Base-by-base conservation (phyloP, 2,329 filamentous ascomycete species). In the Fusarium pininemorale region DNA sequence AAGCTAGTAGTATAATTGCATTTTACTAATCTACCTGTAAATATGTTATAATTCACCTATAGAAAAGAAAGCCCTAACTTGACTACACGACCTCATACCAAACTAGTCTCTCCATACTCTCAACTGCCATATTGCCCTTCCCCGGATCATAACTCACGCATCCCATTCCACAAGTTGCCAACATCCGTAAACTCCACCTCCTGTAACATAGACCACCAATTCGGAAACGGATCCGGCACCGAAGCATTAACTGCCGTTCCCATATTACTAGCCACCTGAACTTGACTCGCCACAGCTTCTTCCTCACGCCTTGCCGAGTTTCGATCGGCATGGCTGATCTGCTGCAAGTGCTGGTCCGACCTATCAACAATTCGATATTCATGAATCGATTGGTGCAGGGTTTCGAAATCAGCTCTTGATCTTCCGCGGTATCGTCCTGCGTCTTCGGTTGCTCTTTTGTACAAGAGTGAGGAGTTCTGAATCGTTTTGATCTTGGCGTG, bases 161-260 rank as follows among this genome's bases (percentile, higher is more conserved):
- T 38, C 3, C 65, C 64, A 15, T 66, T 69, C 71, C 53, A 73
- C 20, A 73, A 56, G 22, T 66, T 74, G 3, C 61, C 56, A 38
- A 73, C 60, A 26, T 73, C 71, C 2, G 73, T 51, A 67, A 77
- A 77, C 15, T 77, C 75, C 11, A 75, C 75, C 4, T 77, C 75
- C n/a, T 77, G 75, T 15, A 77, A 58, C 75, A 77, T 77, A 2
- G 75, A 77, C 75, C 75, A 77, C 75, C 75, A 77, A 37, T 77
- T 77, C 7, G 75, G 75, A 55, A 76, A 77, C 1, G 74, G 67
- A 20, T 77, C 75, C 10, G 70, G 48, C 15, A 73, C 38, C 9
- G 62, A 48, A 1, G 70, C 55, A 38, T 59, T 72, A 12, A 53
- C 7, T 13, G 30, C n/a, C 3, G 44, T 6, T 4, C 37, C 48